Evolutionary conservation across 495 filamentous ascomycete genomes (phyloP).

Genomic region (Diplogelasinospora grovesii): DNA sequence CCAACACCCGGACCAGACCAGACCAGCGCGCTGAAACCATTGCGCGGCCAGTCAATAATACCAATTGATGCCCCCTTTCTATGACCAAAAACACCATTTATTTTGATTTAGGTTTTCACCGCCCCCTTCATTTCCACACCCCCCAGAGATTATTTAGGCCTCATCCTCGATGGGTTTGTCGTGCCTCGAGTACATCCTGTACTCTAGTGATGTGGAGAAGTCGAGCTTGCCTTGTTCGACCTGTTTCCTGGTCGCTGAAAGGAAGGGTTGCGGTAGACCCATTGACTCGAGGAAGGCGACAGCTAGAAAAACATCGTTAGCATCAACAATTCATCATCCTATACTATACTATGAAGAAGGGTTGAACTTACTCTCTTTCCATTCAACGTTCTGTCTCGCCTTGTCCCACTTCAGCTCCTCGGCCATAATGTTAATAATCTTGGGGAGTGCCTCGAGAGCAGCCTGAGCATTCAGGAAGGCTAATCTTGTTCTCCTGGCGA

Average conservation of each 20-base stretch:
- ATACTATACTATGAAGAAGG: not conserved
- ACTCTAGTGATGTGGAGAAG: slow-evolving; percentile 60
- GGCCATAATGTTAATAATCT: slow-evolving; percentile 87
- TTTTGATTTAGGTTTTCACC: no score
- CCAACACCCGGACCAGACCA: no score
- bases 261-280: slow-evolving; percentile 75
- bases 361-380: slow-evolving; percentile 59
- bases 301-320: slow-evolving; percentile 24
- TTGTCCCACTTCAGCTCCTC: slow-evolving; percentile 80
- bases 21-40: no score
- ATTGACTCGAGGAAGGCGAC: slow-evolving; percentile 74
- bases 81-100: no score
- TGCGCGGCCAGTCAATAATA: no score
- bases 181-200: slow-evolving; percentile 68
- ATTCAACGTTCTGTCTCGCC: slow-evolving; percentile 71
- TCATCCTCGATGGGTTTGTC: slow-evolving; percentile 31
- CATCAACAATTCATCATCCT: not conserved
- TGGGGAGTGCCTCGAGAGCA: slow-evolving; percentile 81
- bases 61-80: no score
- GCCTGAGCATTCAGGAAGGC: slow-evolving; percentile 96
- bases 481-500: slow-evolving; percentile 79
- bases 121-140: no score
- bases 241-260: slow-evolving; percentile 62
- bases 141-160: no score
- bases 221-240: slow-evolving; percentile 73